Evolutionary conservation across 169 alveolate genomes (phyloP).

Genomic region (Cystoisospora suis): DNA sequence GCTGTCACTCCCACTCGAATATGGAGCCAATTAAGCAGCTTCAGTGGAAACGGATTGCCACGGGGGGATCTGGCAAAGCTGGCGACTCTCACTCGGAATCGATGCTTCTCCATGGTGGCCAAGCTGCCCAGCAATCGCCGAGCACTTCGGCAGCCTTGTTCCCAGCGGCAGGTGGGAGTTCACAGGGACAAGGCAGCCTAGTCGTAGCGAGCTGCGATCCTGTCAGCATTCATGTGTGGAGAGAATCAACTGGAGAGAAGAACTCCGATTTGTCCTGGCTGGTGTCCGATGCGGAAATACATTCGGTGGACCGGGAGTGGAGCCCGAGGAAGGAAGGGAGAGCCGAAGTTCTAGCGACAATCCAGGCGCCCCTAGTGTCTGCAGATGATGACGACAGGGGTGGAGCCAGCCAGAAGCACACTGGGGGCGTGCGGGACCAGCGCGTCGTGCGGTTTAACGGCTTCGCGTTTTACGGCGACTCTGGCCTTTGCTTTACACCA

Average conservation of each 20-base stretch:
- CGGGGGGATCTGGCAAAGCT: not conserved
- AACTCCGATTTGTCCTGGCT: not conserved
- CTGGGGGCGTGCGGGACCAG: conserved; percentile 12
- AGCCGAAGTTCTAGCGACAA: not conserved
- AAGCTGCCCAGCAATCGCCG: too few species aligned
- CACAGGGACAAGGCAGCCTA: not conserved
- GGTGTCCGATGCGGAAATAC: too few species aligned
- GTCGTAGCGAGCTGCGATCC: conserved; percentile 32
- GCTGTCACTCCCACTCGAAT: conserved; percentile 62
- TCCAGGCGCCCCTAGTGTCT: conserved; percentile 30
- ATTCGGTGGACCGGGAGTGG: not conserved
- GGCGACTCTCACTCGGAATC: not conserved
- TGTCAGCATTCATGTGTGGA: conserved; percentile 25
- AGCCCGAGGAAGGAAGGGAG: not conserved
- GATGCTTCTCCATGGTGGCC: too few species aligned
- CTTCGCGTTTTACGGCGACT: conserved; percentile 67
- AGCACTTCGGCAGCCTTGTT: too few species aligned
- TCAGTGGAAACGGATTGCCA: not conserved
- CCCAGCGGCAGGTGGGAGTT: too few species aligned
- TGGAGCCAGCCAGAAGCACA: not conserved
- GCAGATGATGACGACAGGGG: not conserved
- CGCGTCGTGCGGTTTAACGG: not conserved
- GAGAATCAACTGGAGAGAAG: not conserved
- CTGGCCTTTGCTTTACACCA: conserved; percentile 89
- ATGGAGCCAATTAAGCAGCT: conserved; percentile 60